Conservation (phyloP, 2,329 filamentous ascomycete genomes). For the Hawksworthiomyces lignivorus region DNA sequence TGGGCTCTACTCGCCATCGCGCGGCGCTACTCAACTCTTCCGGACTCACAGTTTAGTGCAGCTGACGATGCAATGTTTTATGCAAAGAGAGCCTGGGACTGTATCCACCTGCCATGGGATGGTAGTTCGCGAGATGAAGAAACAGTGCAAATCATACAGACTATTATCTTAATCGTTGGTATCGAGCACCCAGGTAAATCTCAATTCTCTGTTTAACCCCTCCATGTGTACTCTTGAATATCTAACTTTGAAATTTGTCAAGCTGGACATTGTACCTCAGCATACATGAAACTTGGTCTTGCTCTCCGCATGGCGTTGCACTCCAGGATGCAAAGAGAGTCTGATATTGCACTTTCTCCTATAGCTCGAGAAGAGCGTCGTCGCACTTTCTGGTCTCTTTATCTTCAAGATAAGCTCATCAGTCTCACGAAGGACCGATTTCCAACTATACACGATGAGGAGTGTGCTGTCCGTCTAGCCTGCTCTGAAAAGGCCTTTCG, state of each 20-base stretch:
- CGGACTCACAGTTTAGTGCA: background rate
- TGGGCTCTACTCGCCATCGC: constrained; percentile 1
- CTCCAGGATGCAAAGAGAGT: background rate
- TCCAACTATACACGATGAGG: background rate
- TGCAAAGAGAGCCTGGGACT: background rate
- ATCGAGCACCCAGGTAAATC: background rate
- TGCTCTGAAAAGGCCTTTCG: background rate
- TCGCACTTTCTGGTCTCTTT: constrained; percentile 3
- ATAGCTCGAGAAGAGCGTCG: background rate
- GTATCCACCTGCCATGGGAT: background rate
- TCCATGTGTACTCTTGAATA: no score
- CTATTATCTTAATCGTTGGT: background rate
- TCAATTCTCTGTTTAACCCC: no score
- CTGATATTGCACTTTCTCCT: background rate
- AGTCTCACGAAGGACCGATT: background rate
- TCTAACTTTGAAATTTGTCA: no score
- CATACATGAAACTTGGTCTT: background rate
- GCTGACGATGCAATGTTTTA: background rate
- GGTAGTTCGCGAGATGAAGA: background rate
- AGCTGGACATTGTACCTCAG: background rate
- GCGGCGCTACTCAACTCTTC: background rate
- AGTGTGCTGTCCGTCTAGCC: background rate
- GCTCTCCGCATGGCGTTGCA: background rate
- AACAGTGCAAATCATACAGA: background rate
- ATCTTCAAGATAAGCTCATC: constrained; percentile 1